phyloP scores from a whole-genome alignment of 495 filamentous ascomycete genomes.

The Xylaria scruposa region DNA sequence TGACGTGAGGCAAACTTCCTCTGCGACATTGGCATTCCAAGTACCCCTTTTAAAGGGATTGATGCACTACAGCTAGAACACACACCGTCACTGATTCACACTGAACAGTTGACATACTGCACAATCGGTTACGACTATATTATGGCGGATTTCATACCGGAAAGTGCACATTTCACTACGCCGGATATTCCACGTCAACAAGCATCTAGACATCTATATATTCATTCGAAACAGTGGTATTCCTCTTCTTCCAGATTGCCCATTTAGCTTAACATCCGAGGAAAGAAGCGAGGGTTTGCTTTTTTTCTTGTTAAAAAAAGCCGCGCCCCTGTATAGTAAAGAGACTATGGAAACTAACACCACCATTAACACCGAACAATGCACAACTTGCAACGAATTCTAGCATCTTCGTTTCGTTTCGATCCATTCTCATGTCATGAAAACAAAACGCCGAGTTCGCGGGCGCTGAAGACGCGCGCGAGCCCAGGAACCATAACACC shows the following conservation, averaged over 20 bases:
- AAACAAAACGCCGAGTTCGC: conserved; percentile 7
- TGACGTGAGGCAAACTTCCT: background rate
- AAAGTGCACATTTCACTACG: background rate
- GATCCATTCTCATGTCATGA: background rate
- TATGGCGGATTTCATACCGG: background rate
- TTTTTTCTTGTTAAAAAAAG: background rate
- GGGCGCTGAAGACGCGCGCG: background rate
- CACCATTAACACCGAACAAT: conserved; percentile 19
- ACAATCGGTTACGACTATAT: background rate
- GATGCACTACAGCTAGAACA: background rate
- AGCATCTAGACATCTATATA: conserved; percentile 7
- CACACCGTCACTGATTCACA: background rate
- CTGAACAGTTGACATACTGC: background rate
- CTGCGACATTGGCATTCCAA: background rate
- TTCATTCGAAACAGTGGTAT: background rate
- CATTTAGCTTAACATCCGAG: conserved; percentile 1
- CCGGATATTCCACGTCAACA: conserved; percentile 1
- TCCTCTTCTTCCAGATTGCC: background rate
- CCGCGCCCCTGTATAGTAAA: background rate
- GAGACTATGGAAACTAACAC: background rate
- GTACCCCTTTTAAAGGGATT: background rate
- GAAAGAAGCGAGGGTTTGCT: conserved; percentile 2
- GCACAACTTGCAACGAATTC: conserved; percentile 13
- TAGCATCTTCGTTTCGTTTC: background rate
- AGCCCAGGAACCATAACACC: background rate